Evolutionary conservation across 2,329 filamentous ascomycete species (phyloP), one percentile per base, ranked within the genome.

Genomic region (Aureobasidium namibiae): DNA sequence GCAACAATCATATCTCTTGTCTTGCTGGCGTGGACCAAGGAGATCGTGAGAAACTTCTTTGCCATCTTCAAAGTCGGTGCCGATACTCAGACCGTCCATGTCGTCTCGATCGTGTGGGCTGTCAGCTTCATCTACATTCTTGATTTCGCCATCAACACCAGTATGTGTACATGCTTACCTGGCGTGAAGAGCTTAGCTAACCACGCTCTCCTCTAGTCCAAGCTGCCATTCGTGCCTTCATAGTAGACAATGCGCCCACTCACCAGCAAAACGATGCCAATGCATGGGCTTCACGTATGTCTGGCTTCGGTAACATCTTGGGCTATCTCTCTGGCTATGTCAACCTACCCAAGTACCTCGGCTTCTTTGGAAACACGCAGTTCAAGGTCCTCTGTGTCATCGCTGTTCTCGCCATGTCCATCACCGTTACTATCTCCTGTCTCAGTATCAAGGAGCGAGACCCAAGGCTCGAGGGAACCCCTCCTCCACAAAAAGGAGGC

Each of bases 211-310:
- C 6, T 64, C 61, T 64, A 82, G 90, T 97, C 34, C 92, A 97
- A 81, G 92, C 94, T 50, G 89, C 86, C 4, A 89, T 96, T 68
- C 83, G 92, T 64, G 90, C 92, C 24, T 95, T 95, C 70, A 95
- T 97, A 58, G 89, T 96, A 24, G 92, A 97, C 69, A 92, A 91
- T 68, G 89, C 90, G 0, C 94, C 94, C 0, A 84, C 89, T 1
- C 92, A 96, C 68, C 92, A 97, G 71, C 92, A 97, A 75, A 92
- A 96, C 73, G 81, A 87, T 38, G 92, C 92, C 58, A 97, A 97
- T 74, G 87, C 92, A 41, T 96, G 95, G 92, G 90, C 92, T 21
- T 92, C 90, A 68, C 85, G 92, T 54, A 82, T 92, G 60, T 88
- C 86, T 11, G 92, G 92, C 24, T 76, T 95, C 46, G 94, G 92